Percentiles rank a stretch among this genome's conserved stretches.
Conservation (phyloP, 495 filamentous ascomycete species). For the Aspergillus taichungensis region DNA sequence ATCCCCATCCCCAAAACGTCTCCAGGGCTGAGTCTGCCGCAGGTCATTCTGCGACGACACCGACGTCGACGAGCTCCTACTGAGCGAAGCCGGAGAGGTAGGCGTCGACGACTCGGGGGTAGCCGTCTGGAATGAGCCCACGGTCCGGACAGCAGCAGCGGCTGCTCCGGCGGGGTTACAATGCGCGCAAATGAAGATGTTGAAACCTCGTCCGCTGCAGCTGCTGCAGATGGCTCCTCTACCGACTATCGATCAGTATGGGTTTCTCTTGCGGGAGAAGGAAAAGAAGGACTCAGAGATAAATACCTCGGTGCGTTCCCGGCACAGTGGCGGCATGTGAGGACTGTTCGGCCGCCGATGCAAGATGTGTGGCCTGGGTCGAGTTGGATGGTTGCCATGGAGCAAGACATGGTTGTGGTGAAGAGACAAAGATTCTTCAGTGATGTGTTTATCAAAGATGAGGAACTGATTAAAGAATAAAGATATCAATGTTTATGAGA, state of each 20-base stretch:
- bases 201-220: constrained; percentile 31
- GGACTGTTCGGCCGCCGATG: constrained; percentile 27
- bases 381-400: constrained; percentile 11
- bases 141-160: constrained; percentile 6
- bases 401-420: constrained; percentile 2
- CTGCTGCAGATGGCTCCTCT: constrained; percentile 25
- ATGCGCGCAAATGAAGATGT: constrained; percentile 27
- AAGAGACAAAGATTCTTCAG: not conserved
- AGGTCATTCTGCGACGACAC: constrained; percentile 16
- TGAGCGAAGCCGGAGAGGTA: constrained; percentile 23
- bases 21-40: constrained; percentile 7
- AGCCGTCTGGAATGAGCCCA: constrained; percentile 6
- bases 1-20: constrained; percentile 8
- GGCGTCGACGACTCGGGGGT: constrained; percentile 21
- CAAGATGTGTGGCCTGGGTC: constrained; percentile 31
- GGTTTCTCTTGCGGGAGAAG: too few species aligned
- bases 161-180: constrained; percentile 24
- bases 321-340: constrained; percentile 31
- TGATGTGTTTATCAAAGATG: too few species aligned
- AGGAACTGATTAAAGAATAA: not conserved
- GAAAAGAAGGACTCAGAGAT: not conserved
- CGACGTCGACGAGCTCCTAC: constrained; percentile 25
- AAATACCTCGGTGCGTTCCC: constrained; percentile 34
- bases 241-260: not conserved
- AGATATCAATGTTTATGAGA: too few species aligned